These are phyloP conservation scores for Barbatosphaeria neglecta DNA, from an alignment of 495 filamentous ascomycete genomes.

Conservation along the genomic window DNA sequence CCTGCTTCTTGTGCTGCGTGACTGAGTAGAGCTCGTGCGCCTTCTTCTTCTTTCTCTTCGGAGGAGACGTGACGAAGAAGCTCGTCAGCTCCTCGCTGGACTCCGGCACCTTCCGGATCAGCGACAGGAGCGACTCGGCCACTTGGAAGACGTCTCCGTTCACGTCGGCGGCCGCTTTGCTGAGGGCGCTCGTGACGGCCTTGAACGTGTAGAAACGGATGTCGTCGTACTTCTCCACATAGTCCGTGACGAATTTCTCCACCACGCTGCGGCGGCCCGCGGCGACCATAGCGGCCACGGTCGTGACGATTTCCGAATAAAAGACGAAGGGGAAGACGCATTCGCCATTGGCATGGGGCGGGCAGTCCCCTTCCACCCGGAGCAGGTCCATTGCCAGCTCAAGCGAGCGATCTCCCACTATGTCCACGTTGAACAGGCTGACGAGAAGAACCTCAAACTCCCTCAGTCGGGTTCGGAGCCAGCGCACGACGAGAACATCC, in stretches of 20 bases:
- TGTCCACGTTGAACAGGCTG: slow-evolving; percentile 42
- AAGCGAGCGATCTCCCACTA: slow-evolving; percentile 48
- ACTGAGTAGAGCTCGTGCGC: slow-evolving; percentile 41
- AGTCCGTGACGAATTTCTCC: slow-evolving; percentile 64
- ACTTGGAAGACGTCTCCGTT: slow-evolving; percentile 41
- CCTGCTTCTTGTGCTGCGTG: slow-evolving; percentile 55
- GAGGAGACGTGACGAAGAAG: slow-evolving; percentile 49
- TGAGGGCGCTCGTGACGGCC: slow-evolving; percentile 23
- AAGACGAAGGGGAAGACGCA: slow-evolving; percentile 51
- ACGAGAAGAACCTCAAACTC: slow-evolving; percentile 54
- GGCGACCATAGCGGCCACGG: slow-evolving; percentile 52
- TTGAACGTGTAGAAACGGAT: slow-evolving; percentile 71
- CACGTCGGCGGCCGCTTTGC: slow-evolving; percentile 23
- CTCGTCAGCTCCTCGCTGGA: slow-evolving; percentile 50
- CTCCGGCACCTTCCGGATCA: slow-evolving; percentile 50
- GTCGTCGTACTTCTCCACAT: slow-evolving; percentile 69
- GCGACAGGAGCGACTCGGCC: slow-evolving; percentile 51
- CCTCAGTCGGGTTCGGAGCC: slow-evolving; percentile 63
- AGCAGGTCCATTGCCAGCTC: slow-evolving; percentile 73
- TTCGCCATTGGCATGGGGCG: slow-evolving; percentile 46
- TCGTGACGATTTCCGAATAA: slow-evolving; percentile 51
- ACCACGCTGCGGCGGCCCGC: too few species aligned
- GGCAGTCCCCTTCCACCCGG: slow-evolving; percentile 59
- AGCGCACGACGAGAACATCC: slow-evolving; percentile 60
- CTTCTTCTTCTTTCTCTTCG: slow-evolving; percentile 38